Evolutionary conservation across 345 rosid species (phyloP), one percentile per base, ranked within the genome.

Genomic region (Hevea brasiliensis): DNA sequence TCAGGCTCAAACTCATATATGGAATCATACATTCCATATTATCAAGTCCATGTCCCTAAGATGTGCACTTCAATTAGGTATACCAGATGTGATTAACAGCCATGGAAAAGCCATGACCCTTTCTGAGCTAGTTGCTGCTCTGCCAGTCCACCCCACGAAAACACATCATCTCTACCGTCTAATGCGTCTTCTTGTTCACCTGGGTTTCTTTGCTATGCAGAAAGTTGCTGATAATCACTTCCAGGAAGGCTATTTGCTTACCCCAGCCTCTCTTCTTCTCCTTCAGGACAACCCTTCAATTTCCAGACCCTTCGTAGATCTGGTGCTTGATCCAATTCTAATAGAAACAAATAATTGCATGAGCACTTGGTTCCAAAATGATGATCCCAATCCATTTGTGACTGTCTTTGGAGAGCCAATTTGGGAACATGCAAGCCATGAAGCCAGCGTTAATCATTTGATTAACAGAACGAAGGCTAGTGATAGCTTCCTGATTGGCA

Each of bases 31-130:
- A 32, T 58, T 50, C 45, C 45, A 21, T 65, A 77, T 45, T 57
- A 69, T 82, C 20, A 71, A 77, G 18, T 82, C 85, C 11, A 79
- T 77, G 82, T 72, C 85, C 2, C 41, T 88, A 0, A 83, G 80
- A 67, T 61, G 84, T 44, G 88, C 81, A 10, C n/a, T 88, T 42
- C 42, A 86, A 8, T 51, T 88, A 17, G 70, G 79, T 48, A 83
- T 88, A 54, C 85, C 86, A 0, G 88, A 84, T 17, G 41, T 71
- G 59, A 71, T 88, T 78, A 81, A 82, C 61, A 50, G 11, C 50
- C 86, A 85, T 47, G 83, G 78, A 42, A 37, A 51, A 9, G 82
- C 87, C 81, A 85, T 86, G 71, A 71, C 76, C 4, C 67, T 73
- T 5, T 40, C 74, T 0, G 72, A 86, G 32, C 72, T 88, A 1